Percentiles rank a stretch among this genome's conserved stretches.
Conservation (phyloP, 2,329 filamentous ascomycete genomes). For the Venturia pyrina region DNA sequence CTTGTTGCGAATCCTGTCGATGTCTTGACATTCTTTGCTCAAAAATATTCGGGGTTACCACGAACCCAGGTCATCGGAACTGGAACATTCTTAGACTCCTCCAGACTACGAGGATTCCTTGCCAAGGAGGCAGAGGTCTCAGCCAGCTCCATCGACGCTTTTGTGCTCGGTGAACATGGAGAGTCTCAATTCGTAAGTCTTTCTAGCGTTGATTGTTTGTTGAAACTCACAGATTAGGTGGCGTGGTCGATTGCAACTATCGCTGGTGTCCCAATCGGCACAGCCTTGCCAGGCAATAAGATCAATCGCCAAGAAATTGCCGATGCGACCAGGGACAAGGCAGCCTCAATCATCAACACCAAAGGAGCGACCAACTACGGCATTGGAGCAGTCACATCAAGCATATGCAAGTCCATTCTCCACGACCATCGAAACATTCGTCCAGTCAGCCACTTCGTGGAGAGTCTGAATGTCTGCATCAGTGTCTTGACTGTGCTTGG, state of each 20-base stretch:
- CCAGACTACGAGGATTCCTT: constrained; percentile 36
- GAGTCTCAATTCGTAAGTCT: constrained; percentile 34
- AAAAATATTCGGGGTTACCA: constrained; percentile 38
- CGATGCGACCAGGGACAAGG: constrained; percentile 36
- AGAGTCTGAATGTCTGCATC: constrained; percentile 38
- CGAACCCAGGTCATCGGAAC: constrained; percentile 41
- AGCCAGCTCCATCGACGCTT: constrained; percentile 31
- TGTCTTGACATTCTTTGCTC: constrained; percentile 41
- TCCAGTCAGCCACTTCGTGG: constrained; percentile 40
- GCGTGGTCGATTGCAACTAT: constrained; percentile 38
- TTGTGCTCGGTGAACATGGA: constrained; percentile 41
- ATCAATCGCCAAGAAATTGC: constrained; percentile 29
- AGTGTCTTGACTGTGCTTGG: constrained; percentile 41
- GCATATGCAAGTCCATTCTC: constrained; percentile 42
- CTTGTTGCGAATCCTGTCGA: constrained; percentile 48
- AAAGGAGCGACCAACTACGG: constrained; percentile 44
- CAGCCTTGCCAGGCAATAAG: constrained; percentile 21
- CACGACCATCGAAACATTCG: constrained; percentile 37
- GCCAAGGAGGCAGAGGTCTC: constrained; percentile 28
- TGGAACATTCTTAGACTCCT: constrained; percentile 45
- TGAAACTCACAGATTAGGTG: constrained; percentile 17
- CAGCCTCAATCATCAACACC: constrained; percentile 36
- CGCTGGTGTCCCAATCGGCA: constrained; percentile 31
- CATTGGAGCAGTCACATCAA: constrained; percentile 38
- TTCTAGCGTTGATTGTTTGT: not conserved